Conservation (phyloP, 2,329 filamentous ascomycete genomes). For the Trichoderma hamatum region DNA sequence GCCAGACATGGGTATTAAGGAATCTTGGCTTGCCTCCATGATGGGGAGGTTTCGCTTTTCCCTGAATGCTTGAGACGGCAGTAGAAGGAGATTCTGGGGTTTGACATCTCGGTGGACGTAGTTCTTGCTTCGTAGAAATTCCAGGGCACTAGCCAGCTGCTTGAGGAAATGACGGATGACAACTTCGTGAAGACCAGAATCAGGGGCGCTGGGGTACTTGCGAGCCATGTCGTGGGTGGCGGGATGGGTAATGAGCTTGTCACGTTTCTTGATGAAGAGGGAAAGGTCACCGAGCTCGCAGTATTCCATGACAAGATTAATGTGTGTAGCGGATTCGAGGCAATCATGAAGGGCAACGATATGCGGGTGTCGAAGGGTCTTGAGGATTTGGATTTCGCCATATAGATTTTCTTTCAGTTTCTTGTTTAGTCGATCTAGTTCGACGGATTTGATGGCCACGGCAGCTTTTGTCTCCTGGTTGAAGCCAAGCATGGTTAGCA, state of each 20-base stretch:
- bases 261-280: conserved; percentile 92
- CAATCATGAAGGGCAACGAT: conserved; percentile 97
- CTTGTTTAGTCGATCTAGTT: conserved; percentile 85
- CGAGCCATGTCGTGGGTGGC: conserved; percentile 87
- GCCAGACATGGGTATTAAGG: conserved; percentile 78
- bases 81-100: conserved; percentile 90
- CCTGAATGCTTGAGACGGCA: conserved; percentile 76
- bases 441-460: conserved; percentile 96
- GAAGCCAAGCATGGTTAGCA: conserved; percentile 15
- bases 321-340: conserved; percentile 81
- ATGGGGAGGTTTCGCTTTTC: conserved; percentile 60
- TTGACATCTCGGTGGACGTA: conserved; percentile 97
- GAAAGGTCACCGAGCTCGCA: conserved; percentile 94
- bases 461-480: conserved; percentile 73
- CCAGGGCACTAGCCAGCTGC: conserved; percentile 87
- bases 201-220: conserved; percentile 84
- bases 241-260: conserved; percentile 76
- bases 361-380: conserved; percentile 90
- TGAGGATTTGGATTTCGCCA: conserved; percentile 93
- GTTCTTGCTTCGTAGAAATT: conserved; percentile 82
- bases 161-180: conserved; percentile 94
- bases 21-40: conserved; percentile 76
- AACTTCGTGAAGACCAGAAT: conserved; percentile 94
- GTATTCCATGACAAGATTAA: conserved; percentile 98
- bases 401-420: conserved; percentile 97